Base-by-base conservation (phyloP, 2,329 filamentous ascomycete genomes). In the Calonectria montana region DNA sequence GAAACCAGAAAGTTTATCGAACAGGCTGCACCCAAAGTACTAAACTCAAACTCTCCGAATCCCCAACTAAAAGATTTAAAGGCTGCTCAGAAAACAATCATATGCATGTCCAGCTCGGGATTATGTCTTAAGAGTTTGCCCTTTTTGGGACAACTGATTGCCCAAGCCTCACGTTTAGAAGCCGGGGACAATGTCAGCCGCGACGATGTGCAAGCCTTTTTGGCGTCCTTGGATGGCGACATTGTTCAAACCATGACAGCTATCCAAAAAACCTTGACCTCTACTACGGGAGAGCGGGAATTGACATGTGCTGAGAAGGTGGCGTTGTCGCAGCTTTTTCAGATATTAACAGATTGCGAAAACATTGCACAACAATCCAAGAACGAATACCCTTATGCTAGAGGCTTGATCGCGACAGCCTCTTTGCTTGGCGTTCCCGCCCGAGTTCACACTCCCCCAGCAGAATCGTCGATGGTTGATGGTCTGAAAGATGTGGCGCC, bases 61-160 rank as follows among this genome's bases (percentile, higher is more conserved):
- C 13, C 65, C 77, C 84, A 67, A 77, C 15, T 74, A 4, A 21
- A 50, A 5, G 50, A 31, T 13, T 39, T 74, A 27, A 72, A 78
- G 72, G 37, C 72, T 45, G 63, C 76, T 16, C 69, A 76, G 53
- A 53, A 72, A 45, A 67, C 74, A 25, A 72, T 78, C 13, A 75
- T 78, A 18, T 80, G 78, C 62, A 80, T 78, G 73, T 43, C 79
- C 10, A 78, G 79, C 4, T 79, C 77, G 18, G 79, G 78, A 2
- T 64, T 80, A 10, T 67, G 71, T 15, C 68, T 65, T 15, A 67
- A 76, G 57, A 74, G 76, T 21, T 65, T 80, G 5, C 45, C 70
- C 4, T 67, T 79, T 4, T 67, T 76, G 5, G 59, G 47, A 1
- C 35, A 70, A 8, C 65, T 80, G 25, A 39, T 69, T 23, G 18